Percentiles rank a stretch among this genome's conserved stretches.
Conservation (phyloP, 1,284 basidiomycete species). For the Xanthoconium separans region DNA sequence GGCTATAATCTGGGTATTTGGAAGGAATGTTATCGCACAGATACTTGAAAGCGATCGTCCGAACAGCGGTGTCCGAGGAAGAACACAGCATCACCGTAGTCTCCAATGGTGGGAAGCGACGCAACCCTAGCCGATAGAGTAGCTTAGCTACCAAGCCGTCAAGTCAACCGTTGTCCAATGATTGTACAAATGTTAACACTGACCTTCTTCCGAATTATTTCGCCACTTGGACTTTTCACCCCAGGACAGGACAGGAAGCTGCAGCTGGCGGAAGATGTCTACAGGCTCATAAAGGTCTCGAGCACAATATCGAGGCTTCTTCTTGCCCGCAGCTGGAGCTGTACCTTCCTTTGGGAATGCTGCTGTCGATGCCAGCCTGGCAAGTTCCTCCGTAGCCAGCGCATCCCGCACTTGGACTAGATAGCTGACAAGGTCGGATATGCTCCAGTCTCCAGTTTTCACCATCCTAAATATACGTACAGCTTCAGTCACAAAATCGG, state of each 20-base stretch:
- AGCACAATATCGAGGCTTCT: conserved; percentile 56
- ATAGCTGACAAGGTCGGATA: conserved; percentile 80
- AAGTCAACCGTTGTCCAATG: not conserved
- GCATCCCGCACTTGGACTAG: conserved; percentile 83
- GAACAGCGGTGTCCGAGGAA: conserved; percentile 44
- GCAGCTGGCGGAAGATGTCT: conserved; percentile 70
- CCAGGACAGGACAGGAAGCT: conserved; percentile 89
- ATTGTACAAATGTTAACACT: conserved; percentile 5
- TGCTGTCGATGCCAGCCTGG: conserved; percentile 74
- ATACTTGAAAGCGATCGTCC: conserved; percentile 69
- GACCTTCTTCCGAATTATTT: conserved; percentile 81
- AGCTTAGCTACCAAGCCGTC: conserved; percentile 65
- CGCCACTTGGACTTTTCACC: conserved; percentile 77
- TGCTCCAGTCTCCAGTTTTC: conserved; percentile 81
- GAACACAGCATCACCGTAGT: conserved; percentile 70
- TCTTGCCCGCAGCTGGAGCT: conserved; percentile 30
- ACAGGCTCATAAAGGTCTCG: conserved; percentile 83
- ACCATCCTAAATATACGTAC: conserved; percentile 59
- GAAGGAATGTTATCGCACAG: conserved; percentile 68
- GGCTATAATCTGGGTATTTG: conserved; percentile 67
- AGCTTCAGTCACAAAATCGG: not conserved
- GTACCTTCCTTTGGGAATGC: conserved; percentile 73
- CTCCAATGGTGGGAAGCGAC: conserved; percentile 68
- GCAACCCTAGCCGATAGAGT: conserved; percentile 78
- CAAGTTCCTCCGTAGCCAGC: conserved; percentile 67